Base-by-base conservation (phyloP, 2,329 filamentous ascomycete genomes). In the Zymoseptoria crescenta region DNA sequence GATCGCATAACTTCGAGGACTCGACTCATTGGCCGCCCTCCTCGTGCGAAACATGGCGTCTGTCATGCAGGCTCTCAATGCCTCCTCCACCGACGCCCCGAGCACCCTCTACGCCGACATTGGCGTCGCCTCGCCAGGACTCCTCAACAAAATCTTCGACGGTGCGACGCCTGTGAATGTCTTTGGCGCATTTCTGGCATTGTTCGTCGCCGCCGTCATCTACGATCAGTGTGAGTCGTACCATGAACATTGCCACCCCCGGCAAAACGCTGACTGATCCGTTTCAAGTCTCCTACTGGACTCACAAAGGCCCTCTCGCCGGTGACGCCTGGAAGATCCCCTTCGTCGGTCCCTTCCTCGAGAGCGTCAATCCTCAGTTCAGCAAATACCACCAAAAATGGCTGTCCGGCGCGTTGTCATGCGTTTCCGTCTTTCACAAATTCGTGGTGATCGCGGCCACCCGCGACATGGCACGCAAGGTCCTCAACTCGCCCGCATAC, bases 371-470 rank as follows among this genome's bases (percentile, higher is more conserved):
- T 74, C 94, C 94, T 59, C 90, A 93, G 71, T 97, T 96, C 74
- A 85, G 87, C 62, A 84, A 92, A 70, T 99, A 99, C 79, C 83
- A 92, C 74, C 87, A 82, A 62, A 96, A 97, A 81, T 99, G 94
- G 94, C 75, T 82, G 69, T 96, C 91, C 71, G 94, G 89, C 52
- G 87, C 89, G 53, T 81, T 99, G 68, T 96, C 92, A 81, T 99
- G 94, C 72, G 94, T 99, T 62, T 96, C 92, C 2, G 91, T 99
- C 70, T 99, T 99, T 80, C 94, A 99, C 85, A 99, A 97, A 91
- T 99, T 99, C 74, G 94, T 97, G 65, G 91, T 99, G 59, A 96
- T 99, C 73, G 93, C 92, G 35, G 95, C 92, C 19, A 91, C 88
- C 56, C 91, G 94, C 71, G 94, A 97, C 73, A 90, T 97, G 83